These are phyloP conservation scores for Scytalidium sp. DNA, from an alignment of 2,329 filamentous ascomycete species.

Conservation along the genomic window DNA sequence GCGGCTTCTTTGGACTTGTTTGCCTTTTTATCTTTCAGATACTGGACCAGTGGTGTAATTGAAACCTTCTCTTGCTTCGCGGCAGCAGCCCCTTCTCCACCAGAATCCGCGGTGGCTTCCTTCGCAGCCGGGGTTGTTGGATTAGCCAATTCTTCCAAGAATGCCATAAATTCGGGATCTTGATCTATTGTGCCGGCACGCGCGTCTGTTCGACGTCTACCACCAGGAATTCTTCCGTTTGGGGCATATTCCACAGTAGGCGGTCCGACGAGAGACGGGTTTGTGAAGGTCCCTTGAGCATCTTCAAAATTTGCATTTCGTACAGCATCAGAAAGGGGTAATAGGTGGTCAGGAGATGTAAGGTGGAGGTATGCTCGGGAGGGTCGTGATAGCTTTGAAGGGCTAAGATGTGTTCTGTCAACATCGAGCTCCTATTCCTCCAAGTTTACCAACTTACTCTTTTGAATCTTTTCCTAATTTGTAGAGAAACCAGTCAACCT, in stretches of 20 bases:
- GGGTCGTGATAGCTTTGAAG: conserved; percentile 81
- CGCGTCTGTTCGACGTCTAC: conserved; percentile 72
- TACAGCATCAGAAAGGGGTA: conserved; percentile 66
- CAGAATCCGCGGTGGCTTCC: conserved; percentile 43
- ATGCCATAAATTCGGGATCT: conserved; percentile 92
- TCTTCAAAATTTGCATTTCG: conserved; percentile 73
- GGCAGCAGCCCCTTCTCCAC: conserved; percentile 9
- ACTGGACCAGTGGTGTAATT: conserved; percentile 87
- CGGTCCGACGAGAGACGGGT: conserved; percentile 70
- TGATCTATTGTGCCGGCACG: conserved; percentile 95
- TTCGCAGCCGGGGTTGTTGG: conserved; percentile 46
- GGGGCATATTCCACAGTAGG: conserved; percentile 79
- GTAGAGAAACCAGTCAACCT: conserved; percentile 80
- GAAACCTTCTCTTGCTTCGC: conserved; percentile 56
- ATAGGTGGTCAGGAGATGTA: conserved; percentile 65
- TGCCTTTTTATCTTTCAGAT: conserved; percentile 87
- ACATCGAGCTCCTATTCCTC: not conserved
- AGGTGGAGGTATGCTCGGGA: conserved; percentile 82
- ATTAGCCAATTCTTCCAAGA: conserved; percentile 83
- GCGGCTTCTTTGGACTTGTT: conserved; percentile 60
- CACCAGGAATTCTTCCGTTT: conserved; percentile 78
- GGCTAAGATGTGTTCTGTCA: conserved; percentile 41
- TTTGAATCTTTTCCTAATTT: conserved; percentile 74
- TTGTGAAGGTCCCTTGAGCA: conserved; percentile 71
- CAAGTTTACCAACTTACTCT: conserved; percentile 62